Evolutionary conservation across 805 yeast species (phyloP).

Genomic region (Candida nonsorbophila): DNA sequence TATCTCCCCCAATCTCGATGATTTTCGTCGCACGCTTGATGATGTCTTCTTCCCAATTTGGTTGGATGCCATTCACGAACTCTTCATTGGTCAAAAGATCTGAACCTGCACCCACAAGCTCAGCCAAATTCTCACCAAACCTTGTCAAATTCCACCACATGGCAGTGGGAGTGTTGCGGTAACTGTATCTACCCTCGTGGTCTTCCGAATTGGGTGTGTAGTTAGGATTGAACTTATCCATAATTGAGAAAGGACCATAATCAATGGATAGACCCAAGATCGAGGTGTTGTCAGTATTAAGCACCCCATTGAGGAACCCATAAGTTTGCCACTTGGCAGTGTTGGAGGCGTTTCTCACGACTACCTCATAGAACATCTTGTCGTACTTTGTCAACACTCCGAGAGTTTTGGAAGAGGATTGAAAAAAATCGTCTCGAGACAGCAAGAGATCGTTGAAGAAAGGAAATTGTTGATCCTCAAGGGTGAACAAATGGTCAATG

Average conservation of each 20-base stretch:
- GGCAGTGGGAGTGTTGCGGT: conserved; percentile 76
- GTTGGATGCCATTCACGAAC: conserved; percentile 38
- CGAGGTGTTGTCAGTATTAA: conserved; percentile 92
- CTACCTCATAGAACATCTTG: conserved; percentile 63
- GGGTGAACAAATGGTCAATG: conserved; percentile 55
- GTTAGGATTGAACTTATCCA: conserved; percentile 77
- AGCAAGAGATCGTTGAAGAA: conserved; percentile 18
- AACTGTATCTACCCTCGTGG: conserved; percentile 62
- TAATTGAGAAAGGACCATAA: conserved; percentile 90
- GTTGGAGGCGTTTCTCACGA: conserved; percentile 66
- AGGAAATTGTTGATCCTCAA: conserved; percentile 20
- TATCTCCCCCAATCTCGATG: conserved; percentile 59
- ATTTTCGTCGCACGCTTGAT: conserved; percentile 58
- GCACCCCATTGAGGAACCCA: conserved; percentile 90
- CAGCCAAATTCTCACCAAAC: conserved; percentile 79
- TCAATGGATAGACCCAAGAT: conserved; percentile 85
- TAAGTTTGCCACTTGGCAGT: conserved; percentile 87
- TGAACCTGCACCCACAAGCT: conserved; percentile 70
- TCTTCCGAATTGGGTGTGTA: conserved; percentile 93
- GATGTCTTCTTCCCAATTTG: conserved; percentile 47
- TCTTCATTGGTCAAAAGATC: conserved; percentile 40
- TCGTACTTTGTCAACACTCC: conserved; percentile 57
- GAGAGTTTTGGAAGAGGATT: conserved; percentile 13
- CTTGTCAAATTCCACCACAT: conserved; percentile 92
- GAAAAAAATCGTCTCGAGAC: conserved; percentile 15